These are phyloP conservation scores for Pichia eremophila DNA, from an alignment of 805 yeast genomes.

Conservation along the genomic window DNA sequence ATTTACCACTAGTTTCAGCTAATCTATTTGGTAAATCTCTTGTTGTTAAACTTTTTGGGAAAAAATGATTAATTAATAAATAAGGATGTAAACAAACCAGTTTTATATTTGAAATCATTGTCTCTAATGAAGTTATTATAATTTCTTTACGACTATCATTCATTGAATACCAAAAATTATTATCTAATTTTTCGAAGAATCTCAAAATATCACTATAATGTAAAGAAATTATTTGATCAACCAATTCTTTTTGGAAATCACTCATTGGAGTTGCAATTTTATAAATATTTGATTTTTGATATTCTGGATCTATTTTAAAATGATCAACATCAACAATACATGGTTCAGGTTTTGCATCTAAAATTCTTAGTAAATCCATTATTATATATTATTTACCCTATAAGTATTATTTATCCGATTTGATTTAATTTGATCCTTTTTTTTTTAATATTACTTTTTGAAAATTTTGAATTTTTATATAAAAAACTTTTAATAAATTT, in stretches of 20 bases:
- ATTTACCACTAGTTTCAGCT: conserved; percentile 78
- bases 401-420: too few species aligned
- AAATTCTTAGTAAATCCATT: conserved; percentile 68
- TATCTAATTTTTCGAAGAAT: conserved; percentile 60
- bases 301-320: conserved; percentile 25
- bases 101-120: conserved; percentile 67
- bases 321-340: conserved; percentile 56
- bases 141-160: conserved; percentile 29
- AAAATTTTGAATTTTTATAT: too few species aligned
- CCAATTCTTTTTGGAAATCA: conserved; percentile 77
- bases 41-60: conserved; percentile 69
- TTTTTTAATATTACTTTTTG: too few species aligned
- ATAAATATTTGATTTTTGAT: conserved; percentile 51
- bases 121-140: conserved; percentile 64
- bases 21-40: conserved; percentile 64
- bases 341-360: conserved; percentile 82
- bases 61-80: conserved; percentile 68
- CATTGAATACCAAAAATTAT: conserved; percentile 9
- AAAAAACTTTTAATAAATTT: too few species aligned
- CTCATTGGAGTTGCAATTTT: conserved; percentile 75
- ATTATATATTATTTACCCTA: too few species aligned
- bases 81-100: conserved; percentile 86
- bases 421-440: too few species aligned
- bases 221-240: conserved; percentile 83
- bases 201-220: conserved; percentile 87